phyloP scores from a whole-genome alignment of 768 basidiomycete genomes.

The Podaxis sp. region DNA sequence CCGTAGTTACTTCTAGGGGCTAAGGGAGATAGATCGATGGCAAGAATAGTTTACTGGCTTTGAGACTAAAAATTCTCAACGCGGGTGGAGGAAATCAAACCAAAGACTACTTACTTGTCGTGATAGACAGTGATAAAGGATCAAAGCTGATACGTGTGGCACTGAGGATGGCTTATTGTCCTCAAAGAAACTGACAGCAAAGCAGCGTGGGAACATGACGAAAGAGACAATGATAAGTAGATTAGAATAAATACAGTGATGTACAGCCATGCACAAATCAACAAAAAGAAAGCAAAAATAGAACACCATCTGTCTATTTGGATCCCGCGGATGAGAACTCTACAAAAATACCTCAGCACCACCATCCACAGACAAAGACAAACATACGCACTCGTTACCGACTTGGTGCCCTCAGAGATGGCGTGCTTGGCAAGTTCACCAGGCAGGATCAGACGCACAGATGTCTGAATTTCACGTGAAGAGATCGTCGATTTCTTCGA shows the following conservation, averaged over 20 bases:
- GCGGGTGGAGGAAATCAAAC: neutral
- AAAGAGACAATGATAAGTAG: neutral
- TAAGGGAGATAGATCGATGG: neutral
- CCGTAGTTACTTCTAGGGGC: neutral
- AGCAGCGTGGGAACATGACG: neutral
- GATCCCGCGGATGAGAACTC: constrained; percentile 18
- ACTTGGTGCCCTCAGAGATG: constrained; percentile 85
- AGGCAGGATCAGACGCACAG: constrained; percentile 91
- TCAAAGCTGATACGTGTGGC: neutral
- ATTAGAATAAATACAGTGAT: constrained; percentile 17
- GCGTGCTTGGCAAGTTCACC: constrained; percentile 99
- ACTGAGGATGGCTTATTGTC: neutral
- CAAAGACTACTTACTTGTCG: neutral
- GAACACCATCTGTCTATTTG: constrained; percentile 11
- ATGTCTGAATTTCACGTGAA: constrained; percentile 96
- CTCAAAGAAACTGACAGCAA: neutral
- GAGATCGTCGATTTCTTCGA: constrained; percentile 99
- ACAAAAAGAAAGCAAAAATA: constrained; percentile 6
- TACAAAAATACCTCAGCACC: neutral
- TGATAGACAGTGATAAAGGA: neutral
- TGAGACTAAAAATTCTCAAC: neutral
- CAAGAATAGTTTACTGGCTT: neutral
- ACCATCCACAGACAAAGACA: neutral
- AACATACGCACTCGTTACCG: constrained; percentile 44
- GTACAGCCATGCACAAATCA: constrained; percentile 15